phyloP scores from a whole-genome alignment of 2,329 filamentous ascomycete species.

The Ophioceras dolichostomum region DNA sequence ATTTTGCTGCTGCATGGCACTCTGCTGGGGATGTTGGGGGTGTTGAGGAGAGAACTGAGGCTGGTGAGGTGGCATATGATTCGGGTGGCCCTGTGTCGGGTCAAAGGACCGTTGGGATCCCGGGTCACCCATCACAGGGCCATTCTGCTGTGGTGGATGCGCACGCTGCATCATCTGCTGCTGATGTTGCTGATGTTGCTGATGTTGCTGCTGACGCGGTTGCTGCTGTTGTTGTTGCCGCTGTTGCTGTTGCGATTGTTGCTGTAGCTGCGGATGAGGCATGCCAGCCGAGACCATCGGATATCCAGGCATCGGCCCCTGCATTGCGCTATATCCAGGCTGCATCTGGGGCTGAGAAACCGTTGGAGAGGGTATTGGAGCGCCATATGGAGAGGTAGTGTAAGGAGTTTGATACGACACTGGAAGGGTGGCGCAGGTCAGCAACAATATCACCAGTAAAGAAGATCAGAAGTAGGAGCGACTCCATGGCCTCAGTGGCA shows the following conservation, averaged over 20 bases:
- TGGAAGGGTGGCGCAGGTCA: constrained; percentile 19
- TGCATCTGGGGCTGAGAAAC: constrained; percentile 34
- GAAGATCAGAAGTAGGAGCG: no score
- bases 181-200: constrained; percentile 11
- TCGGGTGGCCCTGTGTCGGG: constrained; percentile 22
- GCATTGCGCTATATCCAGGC: constrained; percentile 43
- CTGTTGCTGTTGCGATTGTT: constrained; percentile 13
- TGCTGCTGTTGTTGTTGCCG: constrained; percentile 15
- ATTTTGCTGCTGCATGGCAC: not conserved
- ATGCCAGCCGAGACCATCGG: constrained; percentile 41
- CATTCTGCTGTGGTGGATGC: constrained; percentile 22
- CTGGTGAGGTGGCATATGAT: constrained; percentile 18
- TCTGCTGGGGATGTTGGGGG: constrained; percentile 7
- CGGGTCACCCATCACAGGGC: constrained; percentile 19
- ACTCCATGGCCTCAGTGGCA: no score
- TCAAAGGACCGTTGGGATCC: constrained; percentile 25
- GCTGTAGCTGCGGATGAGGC: constrained; percentile 30
- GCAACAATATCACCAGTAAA: no score
- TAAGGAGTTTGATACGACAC: constrained; percentile 49
- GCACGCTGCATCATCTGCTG: constrained; percentile 31
- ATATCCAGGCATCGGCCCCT: constrained; percentile 38
- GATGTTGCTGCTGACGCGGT: constrained; percentile 13
- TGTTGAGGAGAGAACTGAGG: constrained; percentile 10
- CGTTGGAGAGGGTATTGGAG: constrained; percentile 34
- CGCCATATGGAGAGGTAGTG: constrained; percentile 42